Evolutionary conservation across 345 rosid genomes (phyloP), one percentile per base, ranked within the genome.

Genomic region (Bretschneidera sinensis): DNA sequence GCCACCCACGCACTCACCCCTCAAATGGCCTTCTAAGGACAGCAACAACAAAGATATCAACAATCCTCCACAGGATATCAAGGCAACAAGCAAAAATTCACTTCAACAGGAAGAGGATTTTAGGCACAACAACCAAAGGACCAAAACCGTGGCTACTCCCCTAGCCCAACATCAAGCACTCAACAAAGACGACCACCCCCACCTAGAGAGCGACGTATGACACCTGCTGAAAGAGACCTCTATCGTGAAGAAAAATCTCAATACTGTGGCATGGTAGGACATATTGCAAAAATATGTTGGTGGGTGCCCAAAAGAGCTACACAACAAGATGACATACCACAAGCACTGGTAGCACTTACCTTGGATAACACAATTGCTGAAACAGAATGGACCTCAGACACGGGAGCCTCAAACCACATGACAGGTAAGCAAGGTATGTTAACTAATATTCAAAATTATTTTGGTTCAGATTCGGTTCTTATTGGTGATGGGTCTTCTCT

Each of bases 381-480:
- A 8, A 60, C n/a, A 48, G 0, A 60, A 60, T 60, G 63, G 43
- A 48, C 43, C 23, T 10, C 54, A 6, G 50, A 58, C 15, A 58
- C 2, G 19, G 14, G 28, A 34, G 28, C 61, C 33, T 58, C 61
- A 0, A 23, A 60, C 45, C 43, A 60, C 18, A 61, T 61, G 48
- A 61, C 20, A 45, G 43, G 55, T 17, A 47, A 60, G 43, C 22
- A 5, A n/a, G 15, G 24, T 5, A 60, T 60, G 64, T 24, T 47
- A 16, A 48, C 53, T 8, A 52, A 52, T 52, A 23, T 52, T 52
- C 21, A 16, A 3, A 20, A 52, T 8, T 52, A 52, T 52, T 13
- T 20, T 52, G 56, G 56, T 3, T 8, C 56, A 4, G 24, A 52
- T 20, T 52, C 56, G 2, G 17, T 52, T 18, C 5, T 52, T 5